Percentiles rank a stretch among this genome's conserved stretches.
Conservation (phyloP, 495 filamentous ascomycete genomes). For the Penicillium tannophilum region DNA sequence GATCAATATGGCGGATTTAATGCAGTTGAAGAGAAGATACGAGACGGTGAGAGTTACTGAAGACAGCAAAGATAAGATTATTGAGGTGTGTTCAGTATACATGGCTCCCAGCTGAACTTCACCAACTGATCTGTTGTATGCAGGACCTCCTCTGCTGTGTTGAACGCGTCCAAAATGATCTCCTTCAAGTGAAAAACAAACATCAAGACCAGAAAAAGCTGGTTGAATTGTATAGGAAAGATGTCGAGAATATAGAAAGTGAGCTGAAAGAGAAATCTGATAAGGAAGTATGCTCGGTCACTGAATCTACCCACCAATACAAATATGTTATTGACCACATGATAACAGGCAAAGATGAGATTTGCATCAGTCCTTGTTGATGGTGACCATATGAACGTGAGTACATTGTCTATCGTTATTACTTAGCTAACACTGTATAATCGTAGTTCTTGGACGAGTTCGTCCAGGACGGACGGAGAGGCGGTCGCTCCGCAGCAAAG, state of each 20-base stretch:
- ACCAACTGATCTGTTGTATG: neutral
- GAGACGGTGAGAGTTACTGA: constrained; percentile 5
- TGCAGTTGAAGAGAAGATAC: constrained; percentile 7
- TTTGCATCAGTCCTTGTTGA: constrained; percentile 35
- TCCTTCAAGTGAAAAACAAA: constrained; percentile 13
- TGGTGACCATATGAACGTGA: constrained; percentile 37
- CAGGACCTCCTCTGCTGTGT: constrained; percentile 20
- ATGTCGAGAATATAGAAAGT: neutral
- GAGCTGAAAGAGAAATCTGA: constrained; percentile 15
- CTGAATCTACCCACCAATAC: neutral
- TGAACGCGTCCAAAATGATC: constrained; percentile 11
- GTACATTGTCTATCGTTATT: constrained; percentile 1
- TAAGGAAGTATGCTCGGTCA: constrained; percentile 14
- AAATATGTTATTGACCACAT: constrained; percentile 1
- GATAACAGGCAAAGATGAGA: constrained; percentile 20
- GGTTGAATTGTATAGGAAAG: constrained; percentile 5
- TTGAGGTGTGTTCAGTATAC: constrained; percentile 8
- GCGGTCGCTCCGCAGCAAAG: constrained; percentile 28
- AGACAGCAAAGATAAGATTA: constrained; percentile 8
- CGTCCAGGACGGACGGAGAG: constrained; percentile 23
- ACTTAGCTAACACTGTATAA: no score
- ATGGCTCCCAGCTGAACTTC: neutral
- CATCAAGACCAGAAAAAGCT: constrained; percentile 8
- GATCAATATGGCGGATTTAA: constrained; percentile 4
- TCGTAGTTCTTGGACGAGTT: constrained; percentile 23